Base-by-base conservation (phyloP, 805 yeast species). In the Saturnispora diversa region DNA sequence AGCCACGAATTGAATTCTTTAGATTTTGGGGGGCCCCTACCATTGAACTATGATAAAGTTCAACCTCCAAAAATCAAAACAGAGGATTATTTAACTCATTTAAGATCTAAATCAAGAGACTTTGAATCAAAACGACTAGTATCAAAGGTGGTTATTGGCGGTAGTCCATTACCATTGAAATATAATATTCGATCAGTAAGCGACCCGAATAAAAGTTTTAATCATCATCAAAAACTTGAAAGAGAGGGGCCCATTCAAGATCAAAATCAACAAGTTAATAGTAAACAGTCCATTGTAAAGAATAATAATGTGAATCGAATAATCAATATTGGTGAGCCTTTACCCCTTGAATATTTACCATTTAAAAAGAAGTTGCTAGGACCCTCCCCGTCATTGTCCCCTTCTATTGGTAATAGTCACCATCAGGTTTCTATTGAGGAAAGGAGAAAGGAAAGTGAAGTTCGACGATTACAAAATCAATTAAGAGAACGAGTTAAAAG, bases 251-350 rank as follows among this genome's bases (percentile, higher is more conserved):
- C 33, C 3, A 2, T 15, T 19, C 17, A 17, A 10, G 33, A 28
- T 2, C 27, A 15, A 11, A 28, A 28, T 16, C 29, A 27, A 27
- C 28, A 6, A 9, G 28, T 16, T 29, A 20, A 16, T 4, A 29
- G 6, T n/a, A 21, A 27, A 10, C 20, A 22, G 5, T 11, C 23
- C 19, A 15, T 10, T n/a, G 11, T 20, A 40, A 22, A 36, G 44
- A 16, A 21, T 8, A 29, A 22, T 36, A 15, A 26, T 24, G 7
- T 24, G n/a, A 30, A 30, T 19, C 17, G 33, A 30, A 30, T 11
- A 6, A 13, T 30, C 5, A 51, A 49, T 13, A 39, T 54, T 20
- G 60, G 60, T 3, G 45, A 47, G 29, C 60, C 60, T 2, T 38
- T 56, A 21, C 60, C 60, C 5, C 41, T 56, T 24, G 40, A 44